Evolutionary conservation across 2,329 filamentous ascomycete genomes (phyloP), one percentile per base, ranked within the genome.

Genomic region (Diaporthe citri): DNA sequence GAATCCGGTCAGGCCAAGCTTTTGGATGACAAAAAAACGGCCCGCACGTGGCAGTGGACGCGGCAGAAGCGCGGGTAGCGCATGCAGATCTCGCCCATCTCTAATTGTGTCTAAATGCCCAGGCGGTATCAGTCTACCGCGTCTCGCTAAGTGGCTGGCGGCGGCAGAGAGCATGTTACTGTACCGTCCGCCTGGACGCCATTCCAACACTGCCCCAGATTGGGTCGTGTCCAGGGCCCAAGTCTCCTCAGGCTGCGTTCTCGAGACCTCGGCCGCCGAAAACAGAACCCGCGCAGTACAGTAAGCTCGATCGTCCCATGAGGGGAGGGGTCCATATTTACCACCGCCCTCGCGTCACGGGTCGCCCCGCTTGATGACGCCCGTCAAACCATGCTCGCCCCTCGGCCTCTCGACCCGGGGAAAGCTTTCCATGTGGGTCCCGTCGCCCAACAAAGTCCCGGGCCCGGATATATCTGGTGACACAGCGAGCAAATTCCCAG

Each of bases 41-140:
- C 70, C 56, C n/a, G 56, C 70, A 72, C 70, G 70, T 72, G 70
- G 70, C 56, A 62, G 31, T 57, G 34, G 70, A 46, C 36, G 55
- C 69, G 70, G 56, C 55, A 59, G 55, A 59, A 71, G 56, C 70
- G 56, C 36, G 46, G 56, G 57, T 60, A 52, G 41, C 70, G 57
- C 48, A 59, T 60, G 70, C 70, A 60, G 70, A 62, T 72, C 70
- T 62, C 31, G 31, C 28, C 31, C 31, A 55, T 25, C 34, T 13
- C 36, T 48, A 48, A 43, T 25, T 36, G 43, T n/a, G 9, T 52
- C 34, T 39, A 39, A 39, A 22, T 17, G 43, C 62, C 60, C 28
- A 48, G 46, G 34, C 31, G 34, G 15, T 12, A 39, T 55, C 22
- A 39, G n/a, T 52, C 12, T 13, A 46, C 8, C 25, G 59, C 46